Base-by-base conservation (phyloP, 2,329 filamentous ascomycete species). In the Trichoderma cornu-damae region DNA sequence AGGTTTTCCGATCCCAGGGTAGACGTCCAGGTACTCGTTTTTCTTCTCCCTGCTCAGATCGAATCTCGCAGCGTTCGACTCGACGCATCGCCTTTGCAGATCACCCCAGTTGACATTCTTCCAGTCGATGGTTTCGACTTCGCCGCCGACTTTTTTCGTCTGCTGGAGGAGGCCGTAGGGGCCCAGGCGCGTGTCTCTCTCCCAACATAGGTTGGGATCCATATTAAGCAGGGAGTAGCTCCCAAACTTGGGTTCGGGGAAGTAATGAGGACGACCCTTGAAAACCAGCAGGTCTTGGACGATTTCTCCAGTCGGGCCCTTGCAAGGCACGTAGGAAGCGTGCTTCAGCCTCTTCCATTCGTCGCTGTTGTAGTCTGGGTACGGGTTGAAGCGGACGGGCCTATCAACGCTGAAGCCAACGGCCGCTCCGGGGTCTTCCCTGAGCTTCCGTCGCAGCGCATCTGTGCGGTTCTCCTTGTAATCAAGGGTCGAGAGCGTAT, bases 161-260 rank as follows among this genome's bases (percentile, higher is more conserved):
- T 76, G 73, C 24, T 79, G 74, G 2, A 72, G 72, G 61, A 82
- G 74, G 2, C 86, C 84, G 63, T 89, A 89, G 18, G 79, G 79
- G 11, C 87, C 85, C 37, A 90, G 82, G 53, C 89, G 83, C 5
- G 86, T 84, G 64, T 88, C 80, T 35, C 86, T 76, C 68, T 89
- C 86, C 64, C 84, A 87, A 70, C 85, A 89, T 14, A 88, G 65
- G 59, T 85, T 80, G 14, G 76, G 76, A 55, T 89, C 82, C 44
- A 89, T 75, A 12, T 77, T 80, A 49, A 88, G 71, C 4, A 79
- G 73, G 24, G 80, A 75, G 65, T 84, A 85, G 62, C 83, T 83
- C 20, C 87, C 87, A 55, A 89, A 80, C 32, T 80, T 75, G 2
- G 85, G 79, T 9, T 75, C 69, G 0, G 85, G 84, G 63, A 86